Evolutionary conservation across 108 stramenopile species (phyloP).

Genomic region (Fistulifera solaris): DNA sequence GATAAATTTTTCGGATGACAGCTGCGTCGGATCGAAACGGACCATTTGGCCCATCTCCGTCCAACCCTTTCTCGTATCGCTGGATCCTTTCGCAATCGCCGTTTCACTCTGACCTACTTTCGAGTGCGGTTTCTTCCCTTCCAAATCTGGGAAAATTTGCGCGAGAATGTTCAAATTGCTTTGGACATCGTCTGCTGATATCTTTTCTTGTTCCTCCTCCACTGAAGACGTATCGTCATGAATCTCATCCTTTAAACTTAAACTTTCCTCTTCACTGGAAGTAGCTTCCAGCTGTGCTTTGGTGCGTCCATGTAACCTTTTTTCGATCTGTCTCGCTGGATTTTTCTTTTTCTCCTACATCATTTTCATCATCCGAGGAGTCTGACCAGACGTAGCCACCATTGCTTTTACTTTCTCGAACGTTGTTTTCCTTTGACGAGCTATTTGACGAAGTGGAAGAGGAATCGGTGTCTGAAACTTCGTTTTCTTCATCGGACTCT

Average conservation of each 20-base stretch:
- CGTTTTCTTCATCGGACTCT: background rate
- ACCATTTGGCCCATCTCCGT: conserved; percentile 20
- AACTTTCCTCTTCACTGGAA: conserved; percentile 2
- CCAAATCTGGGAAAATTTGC: conserved; percentile 26
- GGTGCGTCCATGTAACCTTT: conserved; percentile 1
- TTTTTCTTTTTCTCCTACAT: conserved; percentile 4
- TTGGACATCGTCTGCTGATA: conserved; percentile 43
- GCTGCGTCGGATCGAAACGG: conserved; percentile 52
- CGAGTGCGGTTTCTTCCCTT: background rate
- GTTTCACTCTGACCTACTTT: background rate
- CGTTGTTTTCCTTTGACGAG: conserved; percentile 1
- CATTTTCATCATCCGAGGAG: background rate
- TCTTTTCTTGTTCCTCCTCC: background rate
- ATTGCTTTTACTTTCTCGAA: background rate
- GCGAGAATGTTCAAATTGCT: conserved; percentile 42
- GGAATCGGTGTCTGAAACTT: conserved; percentile 17
- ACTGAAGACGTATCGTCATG: background rate
- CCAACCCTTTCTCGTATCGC: conserved; percentile 6
- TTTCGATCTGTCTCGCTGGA: conserved; percentile 6
- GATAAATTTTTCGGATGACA: conserved; percentile 21
- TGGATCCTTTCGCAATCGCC: background rate
- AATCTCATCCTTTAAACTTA: background rate
- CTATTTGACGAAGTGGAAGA: too few species aligned
- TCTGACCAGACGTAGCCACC: too few species aligned
- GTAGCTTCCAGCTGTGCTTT: background rate